phyloP scores from a whole-genome alignment of 176 grass and related monocot genomes.

The Hordeum marinum region DNA sequence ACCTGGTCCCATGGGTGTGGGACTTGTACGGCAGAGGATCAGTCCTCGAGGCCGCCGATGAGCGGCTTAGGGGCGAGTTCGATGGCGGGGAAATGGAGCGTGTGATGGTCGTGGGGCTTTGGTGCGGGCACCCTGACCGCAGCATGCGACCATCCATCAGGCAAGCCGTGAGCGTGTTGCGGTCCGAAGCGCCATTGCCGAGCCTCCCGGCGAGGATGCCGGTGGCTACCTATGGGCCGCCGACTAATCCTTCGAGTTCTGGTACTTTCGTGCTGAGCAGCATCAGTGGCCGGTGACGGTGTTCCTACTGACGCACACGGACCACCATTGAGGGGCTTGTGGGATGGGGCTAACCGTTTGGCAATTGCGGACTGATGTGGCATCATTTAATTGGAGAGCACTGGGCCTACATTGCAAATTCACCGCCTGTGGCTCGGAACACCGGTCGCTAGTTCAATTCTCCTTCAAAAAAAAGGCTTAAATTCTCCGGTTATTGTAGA shows the following conservation, averaged over 20 bases:
- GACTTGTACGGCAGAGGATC: neutral
- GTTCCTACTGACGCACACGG: no score
- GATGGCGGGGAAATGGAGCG: neutral
- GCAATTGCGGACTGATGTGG: no score
- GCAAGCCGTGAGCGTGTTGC: constrained; percentile 23
- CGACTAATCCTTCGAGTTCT: neutral
- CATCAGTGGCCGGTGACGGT: neutral
- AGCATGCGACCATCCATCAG: neutral
- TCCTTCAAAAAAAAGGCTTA: no score
- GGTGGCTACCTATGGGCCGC: neutral
- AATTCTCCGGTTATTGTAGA: no score
- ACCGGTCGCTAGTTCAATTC: no score
- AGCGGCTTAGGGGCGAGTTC: neutral
- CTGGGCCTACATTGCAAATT: no score
- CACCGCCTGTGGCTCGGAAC: no score
- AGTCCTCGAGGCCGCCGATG: neutral
- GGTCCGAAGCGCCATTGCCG: neutral
- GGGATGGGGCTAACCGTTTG: no score
- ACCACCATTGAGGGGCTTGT: no score
- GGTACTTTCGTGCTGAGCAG: neutral
- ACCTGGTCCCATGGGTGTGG: constrained; percentile 22
- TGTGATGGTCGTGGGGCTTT: constrained; percentile 23
- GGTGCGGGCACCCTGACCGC: constrained; percentile 30
- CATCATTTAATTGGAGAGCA: no score
- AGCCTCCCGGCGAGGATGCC: constrained; percentile 14